Evolutionary conservation across 2,329 filamentous ascomycete genomes (phyloP), one percentile per base, ranked within the genome.

Genomic region (Blastomyces emzantsi): DNA sequence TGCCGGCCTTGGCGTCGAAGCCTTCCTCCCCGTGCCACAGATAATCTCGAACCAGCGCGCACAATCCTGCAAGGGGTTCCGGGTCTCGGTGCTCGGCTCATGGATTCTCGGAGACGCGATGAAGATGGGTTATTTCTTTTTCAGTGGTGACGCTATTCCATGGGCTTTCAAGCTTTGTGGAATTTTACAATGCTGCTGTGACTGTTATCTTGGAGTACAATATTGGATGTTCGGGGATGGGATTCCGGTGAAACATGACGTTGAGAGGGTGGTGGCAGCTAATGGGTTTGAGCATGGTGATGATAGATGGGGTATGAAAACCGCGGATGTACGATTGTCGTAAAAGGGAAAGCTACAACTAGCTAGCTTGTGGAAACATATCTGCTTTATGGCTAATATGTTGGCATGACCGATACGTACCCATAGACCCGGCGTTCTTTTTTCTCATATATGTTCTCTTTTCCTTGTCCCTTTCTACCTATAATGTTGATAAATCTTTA

Each of bases 51-150:
- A 81, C 69, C 77, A 80, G 67, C 75, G 71, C 57, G 76, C 77
- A 11, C 76, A 74, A 43, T 81, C 79, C 7, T 81, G 79, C 71
- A 78, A 78, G 64, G 79, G 79, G 15, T 81, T 81, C 68, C 76
- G 79, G 4, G 58, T 81, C 11, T 80, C 78, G 1, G 79, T 81
- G 8, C 69, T 80, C 33, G 73, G 73, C 3, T 76, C 80, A 7
- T 81, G 79, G 79, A 71, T 81, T 52, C 69, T 80, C 15, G 79
- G 79, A 68, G 79, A 81, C 66, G 69, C 75, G 30, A 80, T 80
- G 78, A 81, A 81, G 68, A 77, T 81, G 75, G 76, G 77, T 62
- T 81, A 78, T 67, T 80, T 81, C 71, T 81, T 81, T 68, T 73
- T 73, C 64, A 78, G 74, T 67, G 68, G 67, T 45, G 73, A 78